phyloP scores from a whole-genome alignment of 176 grass and related monocot species.

The Zea mays region Zm-B73-REFERENCE-NAM-5.0 NC_050098.1:200799501-200800000 shows the following conservation, averaged over 20 bases:
- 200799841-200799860: no score
- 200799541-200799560: background rate
- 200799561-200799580: slow-evolving; percentile 24
- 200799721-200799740: background rate
- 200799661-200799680: slow-evolving; percentile 32
- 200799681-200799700: background rate
- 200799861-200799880: no score
- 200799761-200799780: background rate
- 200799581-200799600: background rate
- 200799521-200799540: background rate
- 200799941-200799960: no score
- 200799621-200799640: slow-evolving; percentile 41
- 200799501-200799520: slow-evolving; percentile 37
- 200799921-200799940: no score
- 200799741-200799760: background rate
- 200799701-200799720: no score
- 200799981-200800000: no score
- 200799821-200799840: no score
- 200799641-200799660: background rate
- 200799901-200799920: no score
- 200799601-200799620: slow-evolving; percentile 6
- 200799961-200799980: no score
- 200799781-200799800: background rate
- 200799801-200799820: no score
- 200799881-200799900: no score